A percentile compares a stretch with the other conserved stretches of the same genome.
phyloP scores from a whole-genome alignment of 495 filamentous ascomycete genomes.

The Penicillium paxilli region DNA sequence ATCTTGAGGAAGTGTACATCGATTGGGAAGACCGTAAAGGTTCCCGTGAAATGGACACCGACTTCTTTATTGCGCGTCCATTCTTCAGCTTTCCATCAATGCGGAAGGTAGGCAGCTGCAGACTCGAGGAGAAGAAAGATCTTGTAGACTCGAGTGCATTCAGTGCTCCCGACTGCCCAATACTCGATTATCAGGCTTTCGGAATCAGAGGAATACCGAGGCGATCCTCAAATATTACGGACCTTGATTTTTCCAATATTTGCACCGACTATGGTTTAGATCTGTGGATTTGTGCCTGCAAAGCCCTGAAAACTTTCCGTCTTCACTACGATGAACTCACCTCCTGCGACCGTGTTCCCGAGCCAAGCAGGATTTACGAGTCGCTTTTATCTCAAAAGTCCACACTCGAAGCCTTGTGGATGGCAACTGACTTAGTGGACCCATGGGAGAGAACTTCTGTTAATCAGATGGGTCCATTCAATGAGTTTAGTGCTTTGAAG shows the following conservation, averaged over 20 bases:
- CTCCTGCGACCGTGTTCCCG: neutral
- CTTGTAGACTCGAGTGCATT: too few species aligned
- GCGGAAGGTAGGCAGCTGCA: neutral
- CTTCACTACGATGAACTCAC: neutral
- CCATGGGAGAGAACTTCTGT: too few species aligned
- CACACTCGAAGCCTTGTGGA: neutral
- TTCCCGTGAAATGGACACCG: neutral
- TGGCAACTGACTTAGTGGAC: neutral
- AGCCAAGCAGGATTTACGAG: neutral
- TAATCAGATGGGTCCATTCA: neutral
- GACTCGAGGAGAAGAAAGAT: neutral
- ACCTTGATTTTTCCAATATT: neutral
- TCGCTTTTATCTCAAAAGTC: neutral
- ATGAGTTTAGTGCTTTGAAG: neutral
- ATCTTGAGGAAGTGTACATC: neutral
- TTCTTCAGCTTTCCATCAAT: neutral
- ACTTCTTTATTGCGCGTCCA: neutral
- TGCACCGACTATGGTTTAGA: neutral
- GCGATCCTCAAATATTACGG: neutral
- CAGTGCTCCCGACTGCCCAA: too few species aligned
- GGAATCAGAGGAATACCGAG: neutral
- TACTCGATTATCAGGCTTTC: neutral
- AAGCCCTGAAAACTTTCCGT: neutral
- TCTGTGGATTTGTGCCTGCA: neutral
- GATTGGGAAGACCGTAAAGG: neutral